phyloP scores from a whole-genome alignment of 2,329 filamentous ascomycete genomes.

The Colletotrichum orchidophilum region DNA sequence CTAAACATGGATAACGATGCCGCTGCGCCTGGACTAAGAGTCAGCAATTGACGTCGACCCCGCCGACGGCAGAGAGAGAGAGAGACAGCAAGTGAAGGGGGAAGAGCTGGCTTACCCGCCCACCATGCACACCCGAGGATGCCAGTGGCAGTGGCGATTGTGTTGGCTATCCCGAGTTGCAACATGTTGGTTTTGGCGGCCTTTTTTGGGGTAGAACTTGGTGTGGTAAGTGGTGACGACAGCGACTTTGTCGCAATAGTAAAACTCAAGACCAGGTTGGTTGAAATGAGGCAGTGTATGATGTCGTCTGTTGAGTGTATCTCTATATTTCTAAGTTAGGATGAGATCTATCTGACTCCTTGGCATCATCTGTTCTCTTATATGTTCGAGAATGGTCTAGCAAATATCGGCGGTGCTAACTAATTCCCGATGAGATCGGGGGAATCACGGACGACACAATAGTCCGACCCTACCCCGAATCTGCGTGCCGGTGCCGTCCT shows the following conservation, averaged over 20 bases:
- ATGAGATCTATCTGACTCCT: not conserved
- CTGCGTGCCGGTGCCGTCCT: not conserved
- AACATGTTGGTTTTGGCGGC: slow-evolving; percentile 9
- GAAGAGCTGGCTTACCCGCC: slow-evolving; percentile 19
- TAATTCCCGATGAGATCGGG: not conserved
- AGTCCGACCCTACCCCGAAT: slow-evolving; percentile 10
- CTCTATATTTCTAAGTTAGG: not conserved
- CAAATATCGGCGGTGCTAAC: not conserved
- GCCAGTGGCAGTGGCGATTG: slow-evolving; percentile 29
- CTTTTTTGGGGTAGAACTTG: not conserved
- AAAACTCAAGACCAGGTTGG: not conserved
- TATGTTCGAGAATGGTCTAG: not conserved
- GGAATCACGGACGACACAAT: slow-evolving; percentile 16
- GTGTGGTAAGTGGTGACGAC: not conserved
- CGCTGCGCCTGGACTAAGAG: slow-evolving; percentile 44
- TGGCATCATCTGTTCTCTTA: not conserved
- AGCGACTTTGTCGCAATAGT: not conserved
- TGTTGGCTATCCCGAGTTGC: slow-evolving; percentile 24
- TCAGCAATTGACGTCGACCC: slow-evolving; percentile 9
- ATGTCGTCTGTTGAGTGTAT: not conserved
- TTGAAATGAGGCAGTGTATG: not conserved
- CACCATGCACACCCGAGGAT: slow-evolving; percentile 27
- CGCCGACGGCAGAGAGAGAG: not conserved
- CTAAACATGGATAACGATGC: slow-evolving; percentile 47
- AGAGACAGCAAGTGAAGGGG: not conserved